Evolutionary conservation across 2,329 filamentous ascomycete species (phyloP), one percentile per base, ranked within the genome.

Genomic region (Fusarium paranaense): DNA sequence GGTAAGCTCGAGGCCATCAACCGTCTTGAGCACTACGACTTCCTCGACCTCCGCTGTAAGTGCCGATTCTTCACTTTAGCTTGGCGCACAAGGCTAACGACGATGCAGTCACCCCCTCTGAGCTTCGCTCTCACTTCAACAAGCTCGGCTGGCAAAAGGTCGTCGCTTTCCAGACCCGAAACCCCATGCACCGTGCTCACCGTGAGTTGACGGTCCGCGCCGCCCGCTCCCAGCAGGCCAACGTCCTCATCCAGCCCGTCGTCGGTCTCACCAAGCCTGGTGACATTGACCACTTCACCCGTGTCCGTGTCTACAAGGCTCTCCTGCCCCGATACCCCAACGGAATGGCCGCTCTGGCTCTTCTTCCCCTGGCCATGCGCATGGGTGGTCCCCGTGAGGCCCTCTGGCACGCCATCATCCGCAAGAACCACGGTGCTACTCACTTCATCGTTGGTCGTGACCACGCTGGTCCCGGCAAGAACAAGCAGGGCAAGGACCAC

Each of bases 371-470:
- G 75, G 97, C 97, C 80, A 99, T 99, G 97, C 94, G 97, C 83
- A 99, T 99, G 97, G 97, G 95, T 82, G 97, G 97, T 80, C 97
- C 97, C 74, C 94, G 97, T 78, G 97, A 99, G 88, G 97, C 97
- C 78, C 95, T 99, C 87, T 99, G 97, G 97, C 97, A 99, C 89
- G 97, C 97, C 81, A 98, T 99, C 81, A 99, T 99, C 89, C 95
- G 97, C 83, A 99, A 98, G 92, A 99, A 99, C 87, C 95, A 98
- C 87, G 97, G 97, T 80, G 95, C 96, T 57, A 98, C 97, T 18
- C 97, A 99, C 90, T 99, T 99, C 89, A 99, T 99, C 80, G 95
- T 99, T 76, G 97, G 97, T 71, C 95, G 97, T 87, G 97, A 99
- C 87, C 97, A 99, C 86, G 97, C 97, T 76, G 97, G 97, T 59